A percentile compares a stretch with the other conserved stretches of the same genome.
Conservation (phyloP, 176 grass and related monocot species). For the Eleusine indica region DNA sequence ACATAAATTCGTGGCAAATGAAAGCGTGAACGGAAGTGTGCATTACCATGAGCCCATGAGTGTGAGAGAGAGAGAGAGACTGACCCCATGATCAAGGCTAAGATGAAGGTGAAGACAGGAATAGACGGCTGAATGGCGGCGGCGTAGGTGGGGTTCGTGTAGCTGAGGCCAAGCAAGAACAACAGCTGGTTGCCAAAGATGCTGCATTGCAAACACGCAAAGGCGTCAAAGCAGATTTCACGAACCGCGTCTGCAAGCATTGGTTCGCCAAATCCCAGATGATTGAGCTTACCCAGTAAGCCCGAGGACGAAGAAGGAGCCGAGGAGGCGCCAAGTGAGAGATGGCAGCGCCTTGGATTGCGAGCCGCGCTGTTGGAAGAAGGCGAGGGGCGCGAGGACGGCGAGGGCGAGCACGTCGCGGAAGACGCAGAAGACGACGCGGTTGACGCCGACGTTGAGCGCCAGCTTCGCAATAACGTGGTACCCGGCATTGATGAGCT, state of each 20-base stretch:
- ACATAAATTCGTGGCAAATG: background rate
- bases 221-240: constrained; percentile 18
- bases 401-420: constrained; percentile 78
- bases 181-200: constrained; percentile 87
- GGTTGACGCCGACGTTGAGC: constrained; percentile 84
- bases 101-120: constrained; percentile 85
- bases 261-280: constrained; percentile 10
- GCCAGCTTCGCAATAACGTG: constrained; percentile 84
- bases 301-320: constrained; percentile 79
- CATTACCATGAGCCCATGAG: background rate
- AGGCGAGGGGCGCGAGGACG: constrained; percentile 63
- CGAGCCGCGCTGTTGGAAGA: constrained; percentile 53
- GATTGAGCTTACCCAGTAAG: constrained; percentile 63
- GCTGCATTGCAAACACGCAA: constrained; percentile 36
- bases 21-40: background rate
- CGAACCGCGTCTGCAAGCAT: background rate
- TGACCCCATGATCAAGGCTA: constrained; percentile 71
- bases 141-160: constrained; percentile 85
- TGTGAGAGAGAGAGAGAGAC: background rate
- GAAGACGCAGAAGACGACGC: constrained; percentile 78
- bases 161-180: constrained; percentile 81
- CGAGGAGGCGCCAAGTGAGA: constrained; percentile 52
- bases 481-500: constrained; percentile 70
- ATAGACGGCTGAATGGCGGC: constrained; percentile 83
- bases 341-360: constrained; percentile 33